Base-by-base conservation (phyloP, 352 stramenopile genomes). In the Poterioochromonas sp. region DNA sequence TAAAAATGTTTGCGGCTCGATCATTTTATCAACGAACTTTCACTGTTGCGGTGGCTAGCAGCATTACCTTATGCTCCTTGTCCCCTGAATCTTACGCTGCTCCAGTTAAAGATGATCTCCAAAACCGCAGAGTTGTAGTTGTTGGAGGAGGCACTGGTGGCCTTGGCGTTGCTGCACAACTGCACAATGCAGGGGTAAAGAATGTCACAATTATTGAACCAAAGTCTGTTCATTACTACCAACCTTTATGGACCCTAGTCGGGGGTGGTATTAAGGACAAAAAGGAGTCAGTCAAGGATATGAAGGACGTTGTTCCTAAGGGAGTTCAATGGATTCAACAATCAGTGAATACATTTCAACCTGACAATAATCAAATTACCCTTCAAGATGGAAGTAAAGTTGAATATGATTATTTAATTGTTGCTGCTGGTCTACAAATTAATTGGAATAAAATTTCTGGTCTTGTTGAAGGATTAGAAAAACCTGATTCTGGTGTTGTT, bases 171-270 rank as follows among this genome's bases (percentile, higher is more conserved):
- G 82, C 82, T 0, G 80, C 79, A 39, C 73, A 79, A 73, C 80
- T 85, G 47, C 53, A 77, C 49, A 83, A 84, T 44, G 76, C 83
- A 62, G 81, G 81, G 32, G 58, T 81, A 43, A 82, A 76, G 37
- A 79, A 85, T 40, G 70, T 85, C 18, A 80, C 76, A 34, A 78
- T 85, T 58, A 63, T 85, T 34, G 82, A 85, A 37, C 82, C 82
- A 8, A 60, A 26, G 34, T 11, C 68, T 18, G 63, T 44, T 41
- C 82, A 85, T 76, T 85, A 84, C 32, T 85, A 85, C 32, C 81
- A 85, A 73, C 82, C 82, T 18, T 44, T 84, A 35, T 84, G 81
- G 81, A 85, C 65, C 73, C 34, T 81, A 69, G 81, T 84, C 40
- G 80, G 80, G 29, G 82, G 77, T 43, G 82, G 82, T 26, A 43